Evolutionary conservation across 441 rosid species (phyloP).

Genomic region (Kokia cookei): DNA sequence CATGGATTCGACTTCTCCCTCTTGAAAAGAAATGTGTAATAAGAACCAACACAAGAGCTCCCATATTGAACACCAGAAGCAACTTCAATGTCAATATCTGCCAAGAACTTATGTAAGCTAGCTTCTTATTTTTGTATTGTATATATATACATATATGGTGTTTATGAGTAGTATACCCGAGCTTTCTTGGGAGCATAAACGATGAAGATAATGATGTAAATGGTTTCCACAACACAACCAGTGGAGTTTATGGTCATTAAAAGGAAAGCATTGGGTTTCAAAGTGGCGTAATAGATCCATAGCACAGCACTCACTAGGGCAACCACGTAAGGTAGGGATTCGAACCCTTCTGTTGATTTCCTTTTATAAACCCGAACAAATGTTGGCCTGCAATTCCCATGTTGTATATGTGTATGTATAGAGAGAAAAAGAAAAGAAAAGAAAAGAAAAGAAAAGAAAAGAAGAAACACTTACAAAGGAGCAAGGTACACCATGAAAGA

Average conservation of each 20-base stretch:
- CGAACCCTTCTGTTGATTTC: slow-evolving; percentile 59
- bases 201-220: slow-evolving; percentile 41
- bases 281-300: slow-evolving; percentile 54
- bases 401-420: neutral
- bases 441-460: neutral
- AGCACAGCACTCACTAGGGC: slow-evolving; percentile 44
- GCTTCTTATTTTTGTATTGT: too few relatives aligned
- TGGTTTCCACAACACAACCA: slow-evolving; percentile 49
- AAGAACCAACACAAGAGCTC: slow-evolving; percentile 35
- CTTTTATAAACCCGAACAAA: slow-evolving; percentile 47
- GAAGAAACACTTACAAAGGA: slow-evolving; percentile 40
- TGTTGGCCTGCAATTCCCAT: slow-evolving; percentile 37
- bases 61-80: slow-evolving; percentile 39
- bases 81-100: slow-evolving; percentile 51
- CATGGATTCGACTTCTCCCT: slow-evolving; percentile 31
- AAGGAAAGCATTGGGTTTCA: slow-evolving; percentile 38
- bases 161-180: slow-evolving; percentile 18
- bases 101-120: neutral
- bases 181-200: slow-evolving; percentile 44
- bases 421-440: neutral
- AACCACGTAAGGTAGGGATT: slow-evolving; percentile 44
- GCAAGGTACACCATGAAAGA: slow-evolving; percentile 53
- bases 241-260: slow-evolving; percentile 45
- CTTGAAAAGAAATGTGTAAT: slow-evolving; percentile 34
- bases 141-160: neutral